Percentiles rank a stretch among this genome's conserved stretches.
Evolutionary conservation across 2,329 filamentous ascomycete species (phyloP).

Genomic region (Orbilia oligospora): DNA sequence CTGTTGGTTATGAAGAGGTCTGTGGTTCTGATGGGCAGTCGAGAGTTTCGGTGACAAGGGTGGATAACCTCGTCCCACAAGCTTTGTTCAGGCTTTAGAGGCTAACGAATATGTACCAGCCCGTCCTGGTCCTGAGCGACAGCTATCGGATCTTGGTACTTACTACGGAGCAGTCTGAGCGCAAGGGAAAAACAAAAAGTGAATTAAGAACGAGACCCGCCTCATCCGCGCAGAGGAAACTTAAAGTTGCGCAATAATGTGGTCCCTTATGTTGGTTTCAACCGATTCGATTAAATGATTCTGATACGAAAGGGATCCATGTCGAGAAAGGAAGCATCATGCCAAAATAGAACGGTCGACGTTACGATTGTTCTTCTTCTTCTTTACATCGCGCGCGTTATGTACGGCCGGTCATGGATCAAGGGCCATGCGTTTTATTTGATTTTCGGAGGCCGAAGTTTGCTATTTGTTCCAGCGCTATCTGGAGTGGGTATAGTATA

Average conservation of each 20-base stretch:
- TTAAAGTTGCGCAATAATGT: conserved; percentile 59
- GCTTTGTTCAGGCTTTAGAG: conserved; percentile 39
- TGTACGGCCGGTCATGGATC: conserved; percentile 28
- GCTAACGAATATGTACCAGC: conserved; percentile 30
- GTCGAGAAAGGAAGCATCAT: conserved; percentile 33
- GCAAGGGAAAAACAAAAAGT: conserved; percentile 24
- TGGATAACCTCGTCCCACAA: conserved; percentile 37
- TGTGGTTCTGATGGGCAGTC: conserved; percentile 59
- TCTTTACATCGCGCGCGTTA: conserved; percentile 3
- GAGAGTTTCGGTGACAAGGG: conserved; percentile 45
- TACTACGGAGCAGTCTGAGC: conserved; percentile 39
- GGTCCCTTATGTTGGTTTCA: conserved; percentile 29
- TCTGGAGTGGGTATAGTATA: conserved; percentile 20
- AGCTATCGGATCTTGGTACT: conserved; percentile 61
- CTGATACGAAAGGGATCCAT: conserved; percentile 37
- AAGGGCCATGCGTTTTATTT: conserved; percentile 22
- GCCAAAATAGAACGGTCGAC: conserved; percentile 19
- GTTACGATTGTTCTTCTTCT: conserved; percentile 13
- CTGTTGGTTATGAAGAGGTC: conserved; percentile 36
- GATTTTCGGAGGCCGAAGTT: conserved; percentile 39
- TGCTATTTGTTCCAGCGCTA: conserved; percentile 22
- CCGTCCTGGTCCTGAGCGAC: conserved; percentile 34
- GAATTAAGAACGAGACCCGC: conserved; percentile 53
- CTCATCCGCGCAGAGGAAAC: conserved; percentile 49
- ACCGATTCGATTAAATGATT: conserved; percentile 26